Evolutionary conservation across 495 filamentous ascomycete species (phyloP).

Genomic region (Aspergillus biplanus): DNA sequence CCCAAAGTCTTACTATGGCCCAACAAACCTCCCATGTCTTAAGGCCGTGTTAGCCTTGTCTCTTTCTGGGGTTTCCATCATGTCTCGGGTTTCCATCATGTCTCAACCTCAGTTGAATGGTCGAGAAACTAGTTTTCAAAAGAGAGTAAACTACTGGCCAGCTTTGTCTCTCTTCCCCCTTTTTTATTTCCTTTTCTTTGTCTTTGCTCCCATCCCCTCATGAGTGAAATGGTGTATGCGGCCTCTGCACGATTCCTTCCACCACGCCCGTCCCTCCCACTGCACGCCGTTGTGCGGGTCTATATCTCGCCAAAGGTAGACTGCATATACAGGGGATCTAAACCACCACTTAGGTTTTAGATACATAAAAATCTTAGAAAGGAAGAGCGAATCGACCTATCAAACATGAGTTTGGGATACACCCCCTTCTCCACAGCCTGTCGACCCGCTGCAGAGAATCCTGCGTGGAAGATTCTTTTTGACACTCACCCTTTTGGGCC

Average conservation of each 20-base stretch:
- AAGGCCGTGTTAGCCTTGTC: too few species aligned
- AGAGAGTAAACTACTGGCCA: not conserved
- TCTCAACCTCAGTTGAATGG: conserved; percentile 7
- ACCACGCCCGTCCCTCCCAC: not conserved
- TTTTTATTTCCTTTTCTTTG: conserved; percentile 2
- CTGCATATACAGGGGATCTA: conserved; percentile 8
- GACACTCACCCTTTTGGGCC: conserved; percentile 12
- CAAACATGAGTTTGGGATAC: conserved; percentile 11
- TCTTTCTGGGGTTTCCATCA: conserved; percentile 20
- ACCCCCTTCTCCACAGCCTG: conserved; percentile 29
- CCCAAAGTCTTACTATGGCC: too few species aligned
- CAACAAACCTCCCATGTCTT: too few species aligned
- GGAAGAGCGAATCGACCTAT: conserved; percentile 5
- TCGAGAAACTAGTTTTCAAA: not conserved
- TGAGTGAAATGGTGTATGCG: not conserved
- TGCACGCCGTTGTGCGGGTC: conserved; percentile 12
- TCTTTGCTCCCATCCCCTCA: not conserved
- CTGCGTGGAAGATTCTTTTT: conserved; percentile 44
- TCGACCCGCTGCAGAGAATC: conserved; percentile 42
- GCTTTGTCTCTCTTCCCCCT: conserved; percentile 5
- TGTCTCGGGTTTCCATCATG: conserved; percentile 21
- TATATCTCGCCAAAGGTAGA: conserved; percentile 11
- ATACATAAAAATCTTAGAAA: conserved; percentile 6
- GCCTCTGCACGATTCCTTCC: conserved; percentile 8
- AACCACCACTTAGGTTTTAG: conserved; percentile 2